Conservation (phyloP, 2,329 filamentous ascomycete genomes). For the Fusarium pininemorale region DNA sequence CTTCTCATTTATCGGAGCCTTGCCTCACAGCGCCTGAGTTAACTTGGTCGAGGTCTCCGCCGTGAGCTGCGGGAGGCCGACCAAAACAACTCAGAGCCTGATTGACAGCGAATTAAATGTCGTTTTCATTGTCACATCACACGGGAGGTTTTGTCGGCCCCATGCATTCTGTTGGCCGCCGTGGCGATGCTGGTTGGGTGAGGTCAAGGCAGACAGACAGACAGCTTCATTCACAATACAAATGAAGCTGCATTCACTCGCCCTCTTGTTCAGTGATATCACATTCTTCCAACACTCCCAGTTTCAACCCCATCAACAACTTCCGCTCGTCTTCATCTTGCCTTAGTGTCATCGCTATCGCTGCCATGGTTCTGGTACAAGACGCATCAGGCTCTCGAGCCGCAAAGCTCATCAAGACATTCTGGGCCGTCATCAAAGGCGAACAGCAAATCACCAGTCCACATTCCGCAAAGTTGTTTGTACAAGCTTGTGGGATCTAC, state of each 20-base stretch:
- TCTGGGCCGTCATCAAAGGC: conserved; percentile 29
- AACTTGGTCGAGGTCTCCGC: background rate
- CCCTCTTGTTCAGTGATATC: background rate
- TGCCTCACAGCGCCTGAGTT: background rate
- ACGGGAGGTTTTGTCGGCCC: background rate
- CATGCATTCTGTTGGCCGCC: background rate
- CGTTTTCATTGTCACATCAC: background rate
- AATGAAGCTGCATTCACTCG: background rate
- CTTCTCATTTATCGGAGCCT: background rate
- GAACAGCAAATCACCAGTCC: conserved; percentile 18
- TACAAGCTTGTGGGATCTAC: conserved; percentile 34
- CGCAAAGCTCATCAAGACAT: conserved; percentile 24
- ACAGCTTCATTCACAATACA: conserved; percentile 15
- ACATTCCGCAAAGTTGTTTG: conserved; percentile 40
- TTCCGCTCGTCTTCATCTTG: no score
- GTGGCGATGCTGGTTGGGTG: conserved; percentile 13
- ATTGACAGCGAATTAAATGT: conserved; percentile 20
- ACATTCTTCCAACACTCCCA: background rate
- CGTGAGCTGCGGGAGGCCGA: conserved; percentile 33
- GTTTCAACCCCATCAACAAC: background rate
- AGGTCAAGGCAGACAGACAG: conserved; percentile 10
- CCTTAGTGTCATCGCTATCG: background rate
- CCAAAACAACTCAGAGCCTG: conserved; percentile 12
- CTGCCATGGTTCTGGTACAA: conserved; percentile 11
- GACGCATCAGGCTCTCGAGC: conserved; percentile 10